phyloP scores from a whole-genome alignment of 2,329 filamentous ascomycete genomes.

The Phialophora expanda region DNA sequence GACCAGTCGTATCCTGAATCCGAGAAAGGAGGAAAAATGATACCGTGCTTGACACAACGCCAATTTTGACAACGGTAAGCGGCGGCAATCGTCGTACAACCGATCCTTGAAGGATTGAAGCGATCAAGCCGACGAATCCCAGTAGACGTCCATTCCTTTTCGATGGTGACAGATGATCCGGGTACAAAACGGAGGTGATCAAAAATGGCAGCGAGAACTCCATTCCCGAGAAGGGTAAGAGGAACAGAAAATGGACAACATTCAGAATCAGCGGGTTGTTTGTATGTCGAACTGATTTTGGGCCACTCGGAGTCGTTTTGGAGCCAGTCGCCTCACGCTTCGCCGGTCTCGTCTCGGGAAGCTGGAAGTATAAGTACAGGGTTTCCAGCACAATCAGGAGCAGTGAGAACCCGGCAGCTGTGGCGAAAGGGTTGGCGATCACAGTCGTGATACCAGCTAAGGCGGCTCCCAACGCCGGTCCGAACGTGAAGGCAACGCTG shows the following conservation, averaged over 20 bases:
- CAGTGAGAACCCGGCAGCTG: slow-evolving; percentile 86
- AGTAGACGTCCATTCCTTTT: slow-evolving; percentile 82
- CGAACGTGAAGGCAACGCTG: slow-evolving; percentile 95
- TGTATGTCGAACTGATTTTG: slow-evolving; percentile 53
- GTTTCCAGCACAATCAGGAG: slow-evolving; percentile 86
- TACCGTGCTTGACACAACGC: slow-evolving; percentile 74
- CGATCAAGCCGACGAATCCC: slow-evolving; percentile 88
- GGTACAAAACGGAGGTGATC: slow-evolving; percentile 86
- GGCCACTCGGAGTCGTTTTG: slow-evolving; percentile 39
- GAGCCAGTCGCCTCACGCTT: slow-evolving; percentile 44
- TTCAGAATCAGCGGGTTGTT: slow-evolving; percentile 87
- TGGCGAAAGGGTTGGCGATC: slow-evolving; percentile 88
- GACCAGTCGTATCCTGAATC: slow-evolving; percentile 67
- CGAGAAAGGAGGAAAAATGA: slow-evolving; percentile 81
- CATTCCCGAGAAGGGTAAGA: slow-evolving; percentile 97
- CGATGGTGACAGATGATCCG: slow-evolving; percentile 65
- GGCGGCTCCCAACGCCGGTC: slow-evolving; percentile 87
- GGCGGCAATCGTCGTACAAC: slow-evolving; percentile 85
- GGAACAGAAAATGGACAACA: slow-evolving; percentile 82
- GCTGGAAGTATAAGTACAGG: slow-evolving; percentile 77
- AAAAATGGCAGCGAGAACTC: slow-evolving; percentile 97
- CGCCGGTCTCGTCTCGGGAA: slow-evolving; percentile 84
- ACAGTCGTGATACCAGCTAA: slow-evolving; percentile 78
- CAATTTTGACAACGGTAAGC: slow-evolving; percentile 76
- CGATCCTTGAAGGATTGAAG: slow-evolving; percentile 90